Conservation (phyloP, 345 rosid species). For the Populus nigra region DNA sequence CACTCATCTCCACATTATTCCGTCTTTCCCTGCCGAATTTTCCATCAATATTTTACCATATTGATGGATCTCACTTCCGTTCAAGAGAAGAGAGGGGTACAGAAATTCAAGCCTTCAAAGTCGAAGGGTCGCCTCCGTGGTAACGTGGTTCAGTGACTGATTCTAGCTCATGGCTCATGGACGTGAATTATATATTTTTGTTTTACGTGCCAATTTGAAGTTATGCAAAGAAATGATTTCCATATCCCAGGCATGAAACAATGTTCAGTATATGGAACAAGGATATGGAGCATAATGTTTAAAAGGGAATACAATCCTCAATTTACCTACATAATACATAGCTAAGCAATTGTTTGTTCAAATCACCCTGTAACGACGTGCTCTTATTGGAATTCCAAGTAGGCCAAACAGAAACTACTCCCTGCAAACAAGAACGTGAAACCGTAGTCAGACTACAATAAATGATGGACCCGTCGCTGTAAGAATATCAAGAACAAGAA, state of each 20-base stretch:
- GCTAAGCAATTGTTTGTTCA: background rate
- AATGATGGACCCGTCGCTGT: background rate
- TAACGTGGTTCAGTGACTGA: no score
- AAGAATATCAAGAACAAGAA: background rate
- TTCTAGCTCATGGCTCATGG: no score
- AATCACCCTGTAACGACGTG: background rate
- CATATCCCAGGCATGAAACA: background rate
- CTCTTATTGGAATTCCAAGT: background rate
- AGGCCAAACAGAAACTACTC: background rate
- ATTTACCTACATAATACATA: background rate
- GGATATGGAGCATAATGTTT: background rate
- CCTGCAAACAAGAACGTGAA: constrained; percentile 3
- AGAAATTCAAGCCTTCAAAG: no score
- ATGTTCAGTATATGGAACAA: background rate
- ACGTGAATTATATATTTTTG: background rate
- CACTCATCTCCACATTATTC: background rate
- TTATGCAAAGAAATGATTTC: background rate
- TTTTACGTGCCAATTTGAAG: background rate
- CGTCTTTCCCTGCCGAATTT: no score
- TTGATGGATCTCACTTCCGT: no score
- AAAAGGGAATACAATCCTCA: background rate
- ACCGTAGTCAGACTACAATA: background rate
- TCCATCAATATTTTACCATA: no score
- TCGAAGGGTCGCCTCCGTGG: no score
- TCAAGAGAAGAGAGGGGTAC: no score